Conservation (phyloP, 148 eudicot species). For the Cornus suecica region DNA sequence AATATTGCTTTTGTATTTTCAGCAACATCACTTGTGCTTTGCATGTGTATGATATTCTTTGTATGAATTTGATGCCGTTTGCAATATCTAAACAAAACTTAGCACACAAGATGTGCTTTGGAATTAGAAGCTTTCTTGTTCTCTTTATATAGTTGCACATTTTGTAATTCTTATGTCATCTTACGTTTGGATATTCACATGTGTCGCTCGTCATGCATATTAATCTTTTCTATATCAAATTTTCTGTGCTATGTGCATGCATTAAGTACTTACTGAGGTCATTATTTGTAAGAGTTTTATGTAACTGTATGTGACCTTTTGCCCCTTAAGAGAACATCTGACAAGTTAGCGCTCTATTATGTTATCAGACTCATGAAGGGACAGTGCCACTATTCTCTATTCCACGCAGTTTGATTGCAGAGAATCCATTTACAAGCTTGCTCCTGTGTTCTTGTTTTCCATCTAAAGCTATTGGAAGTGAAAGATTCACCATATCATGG, state of each 20-base stretch:
- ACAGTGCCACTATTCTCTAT: constrained; percentile 70
- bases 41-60: neutral
- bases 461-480: constrained; percentile 27
- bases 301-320: neutral
- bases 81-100: neutral
- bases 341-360: constrained; percentile 4
- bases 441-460: constrained; percentile 66
- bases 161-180: neutral
- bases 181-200: neutral
- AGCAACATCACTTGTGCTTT: neutral
- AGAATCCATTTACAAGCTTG: constrained; percentile 84
- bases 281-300: constrained; percentile 6
- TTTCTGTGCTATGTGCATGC: neutral
- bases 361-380: constrained; percentile 62
- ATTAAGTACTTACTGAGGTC: neutral
- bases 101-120: neutral
- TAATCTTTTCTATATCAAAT: too few species aligned
- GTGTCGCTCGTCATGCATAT: neutral
- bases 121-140: neutral
- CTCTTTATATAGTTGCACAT: neutral
- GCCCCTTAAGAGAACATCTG: constrained; percentile 19
- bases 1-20: constrained; percentile 4
- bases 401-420: constrained; percentile 78
- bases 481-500: constrained; percentile 50
- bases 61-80: neutral